Evolutionary conservation across 2,329 filamentous ascomycete species (phyloP), one percentile per base, ranked within the genome.

Genomic region (Diaporthe citrichinensis): DNA sequence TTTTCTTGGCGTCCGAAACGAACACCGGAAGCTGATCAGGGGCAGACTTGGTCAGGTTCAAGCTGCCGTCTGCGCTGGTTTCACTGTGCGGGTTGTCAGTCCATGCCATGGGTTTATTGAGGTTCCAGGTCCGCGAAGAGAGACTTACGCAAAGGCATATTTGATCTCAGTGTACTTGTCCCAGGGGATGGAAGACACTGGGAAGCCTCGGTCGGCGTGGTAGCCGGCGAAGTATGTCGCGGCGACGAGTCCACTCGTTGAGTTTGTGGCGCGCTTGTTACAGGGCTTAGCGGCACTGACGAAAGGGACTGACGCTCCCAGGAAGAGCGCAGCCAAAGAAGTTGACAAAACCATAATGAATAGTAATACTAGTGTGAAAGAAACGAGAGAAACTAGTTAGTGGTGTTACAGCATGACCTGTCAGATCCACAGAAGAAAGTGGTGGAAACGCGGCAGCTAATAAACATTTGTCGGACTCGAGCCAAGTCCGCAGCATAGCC

Each of bases 211-310:
- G 34, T 73, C 39, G 34, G 73, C 74, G 44, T 78, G 78, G 68
- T 75, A 77, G 28, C 78, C 78, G 49, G 77, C 77, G n/a, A 78
- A 78, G 46, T 78, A 78, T 4, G 68, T 71, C 23, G 72, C 36
- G 20, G 72, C 20, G 3, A 74, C 72, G 6, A 74, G 49, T 15
- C 49, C 59, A 31, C 36, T 59, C 12, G 62, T 23, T 31, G 59
- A 68, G 39, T 67, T 68, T 7, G 31, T 55, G 44, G 55, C 20
- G 12, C 46, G n/a, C 51, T 73, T 73, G 10, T 15, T 46, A 34
- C 49, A 49, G 14, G 20, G 31, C 31, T 68, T 68, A 6, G 25
- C 59, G n/a, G 31, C 62, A 25, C 46, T 68, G 20, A 36, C 62
- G 23, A 68, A 53, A 10, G 62, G 46, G 23, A 20, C 62, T 68